These are phyloP conservation scores for Trichoderma oligosporum DNA, from an alignment of 2,329 filamentous ascomycete species.

Conservation along the genomic window DNA sequence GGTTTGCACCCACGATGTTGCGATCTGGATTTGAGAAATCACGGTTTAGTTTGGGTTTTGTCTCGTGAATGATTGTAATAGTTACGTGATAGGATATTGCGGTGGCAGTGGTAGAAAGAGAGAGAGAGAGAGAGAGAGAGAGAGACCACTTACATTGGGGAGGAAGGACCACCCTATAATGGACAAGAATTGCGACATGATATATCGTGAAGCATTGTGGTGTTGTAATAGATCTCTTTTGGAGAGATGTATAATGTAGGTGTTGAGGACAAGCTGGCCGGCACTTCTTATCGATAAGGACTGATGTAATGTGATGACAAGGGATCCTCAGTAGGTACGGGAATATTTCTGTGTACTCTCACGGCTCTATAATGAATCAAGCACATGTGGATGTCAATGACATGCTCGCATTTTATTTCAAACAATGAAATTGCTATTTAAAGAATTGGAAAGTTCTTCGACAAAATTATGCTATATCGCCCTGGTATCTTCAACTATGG, in stretches of 20 bases:
- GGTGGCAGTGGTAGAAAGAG: neutral
- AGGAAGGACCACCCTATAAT: constrained; percentile 20
- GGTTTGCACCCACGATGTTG: constrained; percentile 71
- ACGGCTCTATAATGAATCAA: too few species aligned
- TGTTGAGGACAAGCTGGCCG: constrained; percentile 18
- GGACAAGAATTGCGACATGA: constrained; percentile 17
- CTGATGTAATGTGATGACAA: constrained; percentile 10
- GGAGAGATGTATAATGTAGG: neutral
- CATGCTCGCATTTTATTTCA: too few species aligned
- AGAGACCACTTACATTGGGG: constrained; percentile 9
- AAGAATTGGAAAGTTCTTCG: too few species aligned
- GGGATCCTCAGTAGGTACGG: too few species aligned
- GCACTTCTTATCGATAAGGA: constrained; percentile 13
- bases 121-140: neutral
- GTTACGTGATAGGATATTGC: too few species aligned
- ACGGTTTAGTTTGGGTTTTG: constrained; percentile 22
- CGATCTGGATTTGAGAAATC: constrained; percentile 52
- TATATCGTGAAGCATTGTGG: constrained; percentile 10
- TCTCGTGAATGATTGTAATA: too few species aligned
- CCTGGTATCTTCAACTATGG: too few species aligned
- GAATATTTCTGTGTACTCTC: too few species aligned
- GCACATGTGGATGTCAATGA: too few species aligned
- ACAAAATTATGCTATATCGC: too few species aligned
- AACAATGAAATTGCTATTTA: too few species aligned
- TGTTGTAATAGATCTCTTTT: neutral